Conservation (phyloP, 139 green algal species). For the Tetraselmis striata region DNA sequence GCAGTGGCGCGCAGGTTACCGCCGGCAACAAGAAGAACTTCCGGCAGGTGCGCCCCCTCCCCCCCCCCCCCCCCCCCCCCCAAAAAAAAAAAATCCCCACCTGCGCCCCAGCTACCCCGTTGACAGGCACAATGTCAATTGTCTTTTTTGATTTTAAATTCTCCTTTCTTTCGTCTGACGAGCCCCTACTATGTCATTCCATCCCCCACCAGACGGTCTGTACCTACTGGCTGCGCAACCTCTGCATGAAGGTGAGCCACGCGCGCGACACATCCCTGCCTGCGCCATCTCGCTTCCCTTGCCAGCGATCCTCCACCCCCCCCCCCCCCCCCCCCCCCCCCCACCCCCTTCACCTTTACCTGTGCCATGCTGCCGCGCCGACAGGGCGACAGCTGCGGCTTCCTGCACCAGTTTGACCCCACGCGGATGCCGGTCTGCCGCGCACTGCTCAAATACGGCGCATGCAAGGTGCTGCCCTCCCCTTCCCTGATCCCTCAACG, state of each 20-base stretch:
- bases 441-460: conserved; percentile 67
- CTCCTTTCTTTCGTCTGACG: conserved; percentile 7
- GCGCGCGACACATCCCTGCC: too few species aligned
- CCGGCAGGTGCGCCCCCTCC: conserved; percentile 33
- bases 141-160: conserved; percentile 2
- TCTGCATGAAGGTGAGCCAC: conserved; percentile 83
- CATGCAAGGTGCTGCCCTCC: conserved; percentile 67
- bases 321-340: too few species aligned
- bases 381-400: conserved; percentile 81
- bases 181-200: neutral
- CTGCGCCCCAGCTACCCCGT: neutral
- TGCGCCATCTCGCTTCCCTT: too few species aligned
- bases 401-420: conserved; percentile 90
- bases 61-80: too few species aligned
- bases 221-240: conserved; percentile 89
- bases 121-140: neutral
- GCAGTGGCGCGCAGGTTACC: conserved; percentile 45
- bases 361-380: too few species aligned
- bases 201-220: conserved; percentile 81
- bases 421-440: conserved; percentile 81
- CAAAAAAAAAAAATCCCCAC: too few species aligned
- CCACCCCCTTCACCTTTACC: neutral
- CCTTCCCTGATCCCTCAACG: too few species aligned
- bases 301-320: neutral
- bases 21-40: conserved; percentile 62